Conservation (phyloP, 352 stramenopile species). For the Phytophthora megakarya region DNA sequence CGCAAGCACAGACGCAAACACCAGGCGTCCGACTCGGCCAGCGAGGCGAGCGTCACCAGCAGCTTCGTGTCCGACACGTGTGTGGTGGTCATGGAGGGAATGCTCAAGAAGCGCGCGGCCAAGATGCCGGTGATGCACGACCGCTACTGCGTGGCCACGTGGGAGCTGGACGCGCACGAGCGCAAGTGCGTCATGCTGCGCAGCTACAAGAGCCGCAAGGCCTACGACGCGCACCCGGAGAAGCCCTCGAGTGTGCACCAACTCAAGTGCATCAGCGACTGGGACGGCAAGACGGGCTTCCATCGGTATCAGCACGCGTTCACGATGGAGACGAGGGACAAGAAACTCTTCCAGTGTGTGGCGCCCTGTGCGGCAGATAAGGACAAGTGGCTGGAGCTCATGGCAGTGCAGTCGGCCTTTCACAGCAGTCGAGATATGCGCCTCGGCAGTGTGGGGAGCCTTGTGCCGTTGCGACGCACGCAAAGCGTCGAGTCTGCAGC, state of each 20-base stretch:
- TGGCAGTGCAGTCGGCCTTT: constrained; percentile 43
- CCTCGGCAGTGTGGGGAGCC: constrained; percentile 30
- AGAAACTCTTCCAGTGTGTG: constrained; percentile 78
- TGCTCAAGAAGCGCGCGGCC: constrained; percentile 71
- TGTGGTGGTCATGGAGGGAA: constrained; percentile 56
- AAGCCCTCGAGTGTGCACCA: constrained; percentile 60
- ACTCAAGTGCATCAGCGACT: constrained; percentile 77
- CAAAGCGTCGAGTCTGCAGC: constrained; percentile 27
- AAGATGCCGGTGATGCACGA: constrained; percentile 83
- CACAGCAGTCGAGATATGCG: constrained; percentile 23
- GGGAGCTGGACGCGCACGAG: constrained; percentile 51
- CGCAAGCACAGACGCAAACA: constrained; percentile 19
- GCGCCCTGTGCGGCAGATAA: constrained; percentile 58
- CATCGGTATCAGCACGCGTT: constrained; percentile 77
- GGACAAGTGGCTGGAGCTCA: constrained; percentile 68
- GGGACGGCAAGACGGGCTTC: constrained; percentile 79
- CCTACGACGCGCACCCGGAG: constrained; percentile 50
- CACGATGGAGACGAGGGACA: constrained; percentile 70
- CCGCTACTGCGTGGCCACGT: constrained; percentile 83
- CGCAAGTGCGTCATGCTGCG: constrained; percentile 69
- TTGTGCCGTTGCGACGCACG: constrained; percentile 31
- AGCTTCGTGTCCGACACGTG: constrained; percentile 15
- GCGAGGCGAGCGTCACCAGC: constrained; percentile 22
- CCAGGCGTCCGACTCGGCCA: background rate
- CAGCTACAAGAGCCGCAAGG: constrained; percentile 65